Conservation (phyloP, 352 stramenopile species). For the Globisporangium yorkense region DNA sequence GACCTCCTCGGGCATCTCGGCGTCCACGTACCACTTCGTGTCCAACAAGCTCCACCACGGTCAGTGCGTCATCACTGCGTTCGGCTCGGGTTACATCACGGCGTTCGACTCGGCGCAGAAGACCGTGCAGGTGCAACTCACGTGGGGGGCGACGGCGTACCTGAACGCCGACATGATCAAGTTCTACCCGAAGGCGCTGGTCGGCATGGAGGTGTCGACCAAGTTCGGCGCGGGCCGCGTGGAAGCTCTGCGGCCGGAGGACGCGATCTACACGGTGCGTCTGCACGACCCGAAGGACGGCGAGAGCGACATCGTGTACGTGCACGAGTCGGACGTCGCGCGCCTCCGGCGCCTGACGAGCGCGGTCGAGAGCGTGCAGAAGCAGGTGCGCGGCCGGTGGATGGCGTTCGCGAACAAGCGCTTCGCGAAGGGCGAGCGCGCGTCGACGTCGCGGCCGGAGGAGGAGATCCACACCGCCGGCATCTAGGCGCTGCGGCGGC, state of each 20-base stretch:
- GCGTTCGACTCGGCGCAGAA: conserved; percentile 43
- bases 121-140: conserved; percentile 55
- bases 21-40: conserved; percentile 46
- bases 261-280: conserved; percentile 77
- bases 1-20: conserved; percentile 43
- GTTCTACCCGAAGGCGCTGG: conserved; percentile 65
- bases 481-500: conserved; percentile 23
- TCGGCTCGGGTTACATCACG: conserved; percentile 51
- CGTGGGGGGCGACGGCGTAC: conserved; percentile 51
- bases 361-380: conserved; percentile 46
- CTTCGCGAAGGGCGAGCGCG: conserved; percentile 23
- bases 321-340: conserved; percentile 63
- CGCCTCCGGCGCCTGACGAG: conserved; percentile 31
- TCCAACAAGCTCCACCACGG: conserved; percentile 69
- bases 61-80: conserved; percentile 69
- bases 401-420: conserved; percentile 34
- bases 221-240: conserved; percentile 70
- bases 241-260: conserved; percentile 48
- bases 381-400: conserved; percentile 39
- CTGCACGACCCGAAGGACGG: conserved; percentile 32
- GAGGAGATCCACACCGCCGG: conserved; percentile 45
- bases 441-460: conserved; percentile 28
- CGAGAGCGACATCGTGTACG: conserved; percentile 62
- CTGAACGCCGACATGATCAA: conserved; percentile 57
- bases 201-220: conserved; percentile 66